Evolutionary conservation across 1,284 basidiomycete species (phyloP).

Genomic region (Marasmius sp.): DNA sequence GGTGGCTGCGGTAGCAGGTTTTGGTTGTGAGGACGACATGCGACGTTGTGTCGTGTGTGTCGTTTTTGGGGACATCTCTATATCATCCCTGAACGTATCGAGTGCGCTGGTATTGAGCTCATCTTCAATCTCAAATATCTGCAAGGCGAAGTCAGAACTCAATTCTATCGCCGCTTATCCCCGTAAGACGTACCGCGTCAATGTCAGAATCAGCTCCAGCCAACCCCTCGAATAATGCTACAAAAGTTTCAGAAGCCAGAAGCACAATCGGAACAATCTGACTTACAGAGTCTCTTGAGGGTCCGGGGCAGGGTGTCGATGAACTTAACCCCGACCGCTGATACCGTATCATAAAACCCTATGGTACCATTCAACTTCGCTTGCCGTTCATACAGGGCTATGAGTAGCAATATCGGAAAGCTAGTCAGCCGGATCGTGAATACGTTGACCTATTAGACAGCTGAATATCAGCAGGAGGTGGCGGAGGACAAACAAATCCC

Average conservation of each 20-base stretch:
- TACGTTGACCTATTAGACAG: slow-evolving; percentile 71
- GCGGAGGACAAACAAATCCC: slow-evolving; percentile 4
- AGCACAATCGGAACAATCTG: not conserved
- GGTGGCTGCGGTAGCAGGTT: slow-evolving; percentile 7
- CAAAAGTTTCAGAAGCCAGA: slow-evolving; percentile 12
- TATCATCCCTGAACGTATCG: slow-evolving; percentile 33
- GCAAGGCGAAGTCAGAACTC: slow-evolving; percentile 8
- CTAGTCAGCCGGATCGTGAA: slow-evolving; percentile 82
- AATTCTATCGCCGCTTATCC: not conserved
- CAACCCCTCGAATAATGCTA: slow-evolving; percentile 80
- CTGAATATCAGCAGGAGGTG: not conserved
- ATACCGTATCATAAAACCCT: slow-evolving; percentile 72
- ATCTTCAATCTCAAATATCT: slow-evolving; percentile 85
- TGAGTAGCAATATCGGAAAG: slow-evolving; percentile 81
- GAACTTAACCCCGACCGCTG: slow-evolving; percentile 63
- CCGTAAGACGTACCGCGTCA: slow-evolving; percentile 52
- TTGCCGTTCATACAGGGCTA: slow-evolving; percentile 85
- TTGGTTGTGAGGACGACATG: slow-evolving; percentile 20
- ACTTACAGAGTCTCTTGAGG: slow-evolving; percentile 72
- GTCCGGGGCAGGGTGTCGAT: slow-evolving; percentile 72
- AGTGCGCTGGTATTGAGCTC: slow-evolving; percentile 62
- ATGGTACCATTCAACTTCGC: slow-evolving; percentile 61
- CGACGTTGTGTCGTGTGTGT: slow-evolving; percentile 18
- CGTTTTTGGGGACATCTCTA: slow-evolving; percentile 20
- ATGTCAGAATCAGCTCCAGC: slow-evolving; percentile 77